These are phyloP conservation scores for Cladophialophora carrionii DNA, from an alignment of 2,329 filamentous ascomycete species.

Conservation along the genomic window DNA sequence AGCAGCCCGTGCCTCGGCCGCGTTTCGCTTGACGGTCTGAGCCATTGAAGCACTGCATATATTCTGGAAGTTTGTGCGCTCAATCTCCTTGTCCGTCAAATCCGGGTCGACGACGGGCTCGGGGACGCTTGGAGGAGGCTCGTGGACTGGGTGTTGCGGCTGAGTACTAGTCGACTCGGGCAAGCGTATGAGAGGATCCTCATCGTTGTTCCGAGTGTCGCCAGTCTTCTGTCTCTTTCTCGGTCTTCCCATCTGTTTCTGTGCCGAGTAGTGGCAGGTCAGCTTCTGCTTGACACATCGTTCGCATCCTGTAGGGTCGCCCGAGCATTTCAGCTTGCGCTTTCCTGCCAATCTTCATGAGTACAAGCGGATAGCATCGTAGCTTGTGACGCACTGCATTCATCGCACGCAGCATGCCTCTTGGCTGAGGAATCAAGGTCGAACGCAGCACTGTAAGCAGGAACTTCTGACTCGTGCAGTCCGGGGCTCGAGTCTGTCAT, in stretches of 20 bases:
- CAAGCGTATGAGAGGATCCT: not conserved
- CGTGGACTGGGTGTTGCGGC: constrained; percentile 6
- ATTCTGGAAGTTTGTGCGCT: constrained; percentile 36
- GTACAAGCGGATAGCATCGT: constrained; percentile 14
- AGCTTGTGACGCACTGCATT: constrained; percentile 48
- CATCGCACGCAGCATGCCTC: constrained; percentile 54
- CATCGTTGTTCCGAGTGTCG: constrained; percentile 37
- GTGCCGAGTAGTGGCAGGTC: constrained; percentile 51
- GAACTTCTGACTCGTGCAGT: constrained; percentile 23
- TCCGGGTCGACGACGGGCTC: constrained; percentile 24
- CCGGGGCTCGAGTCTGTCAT: constrained; percentile 27
- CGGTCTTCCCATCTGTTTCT: constrained; percentile 55
- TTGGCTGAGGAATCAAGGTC: constrained; percentile 43
- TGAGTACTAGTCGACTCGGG: not conserved
- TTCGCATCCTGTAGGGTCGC: constrained; percentile 48
- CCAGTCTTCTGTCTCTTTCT: constrained; percentile 48
- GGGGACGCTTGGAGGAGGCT: constrained; percentile 12
- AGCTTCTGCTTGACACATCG: constrained; percentile 50
- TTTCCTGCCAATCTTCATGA: constrained; percentile 45
- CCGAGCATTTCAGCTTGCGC: constrained; percentile 55
- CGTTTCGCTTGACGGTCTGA: constrained; percentile 28
- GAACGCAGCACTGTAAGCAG: constrained; percentile 33
- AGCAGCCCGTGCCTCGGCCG: constrained; percentile 3
- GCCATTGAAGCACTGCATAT: constrained; percentile 32
- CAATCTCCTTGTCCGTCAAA: constrained; percentile 25